Conservation (phyloP, 2,329 filamentous ascomycete genomes). For the Pyrenophora seminiperda region DNA sequence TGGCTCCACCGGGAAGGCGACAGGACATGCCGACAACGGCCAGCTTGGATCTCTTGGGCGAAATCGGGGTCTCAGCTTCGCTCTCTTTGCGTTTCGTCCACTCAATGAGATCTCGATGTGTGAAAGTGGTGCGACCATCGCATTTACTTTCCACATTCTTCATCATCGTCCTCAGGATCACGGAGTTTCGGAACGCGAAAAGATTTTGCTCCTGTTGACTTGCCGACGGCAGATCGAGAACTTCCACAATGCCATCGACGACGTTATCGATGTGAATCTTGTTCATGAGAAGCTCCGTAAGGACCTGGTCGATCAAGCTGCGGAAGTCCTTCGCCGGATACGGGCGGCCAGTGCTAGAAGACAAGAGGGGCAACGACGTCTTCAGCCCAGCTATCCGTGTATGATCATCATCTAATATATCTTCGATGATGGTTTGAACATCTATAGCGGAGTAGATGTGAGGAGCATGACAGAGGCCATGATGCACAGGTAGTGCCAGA, state of each 20-base stretch:
- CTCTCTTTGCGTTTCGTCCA: background rate
- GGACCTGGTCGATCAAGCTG: background rate
- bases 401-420: background rate
- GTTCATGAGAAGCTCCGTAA: background rate
- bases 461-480: conserved; percentile 1
- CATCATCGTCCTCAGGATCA: background rate
- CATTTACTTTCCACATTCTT: background rate
- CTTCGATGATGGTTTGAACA: background rate
- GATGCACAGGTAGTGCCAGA: background rate
- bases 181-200: background rate
- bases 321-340: background rate
- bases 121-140: background rate
- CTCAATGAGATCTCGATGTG: background rate
- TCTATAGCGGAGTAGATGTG: conserved; percentile 1
- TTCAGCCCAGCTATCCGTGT: background rate
- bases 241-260: background rate
- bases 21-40: background rate
- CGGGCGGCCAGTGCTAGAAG: background rate
- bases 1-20: background rate
- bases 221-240: background rate
- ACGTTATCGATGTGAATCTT: conserved; percentile 1
- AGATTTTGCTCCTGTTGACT: background rate
- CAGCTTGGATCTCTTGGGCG: background rate
- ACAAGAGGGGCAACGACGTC: background rate
- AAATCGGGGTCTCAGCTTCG: background rate